Base-by-base conservation (phyloP, 2,329 filamentous ascomycete genomes). In the Rosellinia necatrix region DNA sequence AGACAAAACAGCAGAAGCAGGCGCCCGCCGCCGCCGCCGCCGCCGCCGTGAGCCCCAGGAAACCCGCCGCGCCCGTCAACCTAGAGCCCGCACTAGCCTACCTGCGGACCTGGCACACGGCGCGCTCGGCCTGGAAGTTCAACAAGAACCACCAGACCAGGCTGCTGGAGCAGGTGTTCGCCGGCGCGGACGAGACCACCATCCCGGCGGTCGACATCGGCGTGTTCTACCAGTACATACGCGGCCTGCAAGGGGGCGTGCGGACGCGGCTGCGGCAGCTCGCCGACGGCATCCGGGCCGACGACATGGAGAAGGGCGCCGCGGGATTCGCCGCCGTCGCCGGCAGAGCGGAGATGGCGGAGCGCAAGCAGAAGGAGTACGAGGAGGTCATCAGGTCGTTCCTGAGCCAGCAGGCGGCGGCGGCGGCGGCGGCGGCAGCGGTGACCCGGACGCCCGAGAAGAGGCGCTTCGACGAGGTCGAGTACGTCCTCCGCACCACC, bases 71-170 rank as follows among this genome's bases (percentile, higher is more conserved):
- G 66, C 62, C 70, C 72, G 71, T 73, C 71, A 79, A 83, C 59
- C 74, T 86, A 52, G 80, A 83, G 42, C 82, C 87, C 12, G 87
- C 91, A 55, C 79, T 96, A 13, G 80, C 84, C 49, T 97, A 97
- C 71, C 82, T 97, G 40, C 80, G 80, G 42, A 85, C 87, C 69
- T 96, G 92, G 81, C 81, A 90, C 73, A 81, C 81, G 52, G 81
- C 86, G 58, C 86, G 86, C 55, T 77, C 81, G 8, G 79, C 79
- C 64, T 97, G 93, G 93, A 97, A 96, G 73, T 97, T 97, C 78
- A 96, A 96, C 78, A 97, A 97, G 76, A 92, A 91, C 65, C 86
- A 91, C 69, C 92, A 97, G 73, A 90, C 87, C 50, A 85, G 90
- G 64, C 79, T 97, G 10, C 83, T 97, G 69, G 93, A 94, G 72